Percentiles rank a stretch among this genome's conserved stretches.
phyloP scores from a whole-genome alignment of 2,329 filamentous ascomycete species.

The Scedosporium boydii region DNA sequence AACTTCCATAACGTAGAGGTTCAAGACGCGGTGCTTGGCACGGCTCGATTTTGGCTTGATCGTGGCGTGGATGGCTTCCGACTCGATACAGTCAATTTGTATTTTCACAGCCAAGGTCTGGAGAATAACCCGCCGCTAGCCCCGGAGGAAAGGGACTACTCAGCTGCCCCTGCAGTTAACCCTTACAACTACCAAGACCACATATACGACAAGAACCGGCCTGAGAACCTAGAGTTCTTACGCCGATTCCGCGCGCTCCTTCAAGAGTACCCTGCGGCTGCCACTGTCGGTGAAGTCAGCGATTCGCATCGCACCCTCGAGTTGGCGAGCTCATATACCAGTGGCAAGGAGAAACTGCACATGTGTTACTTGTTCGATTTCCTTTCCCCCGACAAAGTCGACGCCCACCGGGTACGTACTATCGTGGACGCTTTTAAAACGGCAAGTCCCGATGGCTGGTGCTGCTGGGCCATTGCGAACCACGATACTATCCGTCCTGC shows the following conservation, averaged over 20 bases:
- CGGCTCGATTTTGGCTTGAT: conserved; percentile 59
- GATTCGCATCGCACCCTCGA: neutral
- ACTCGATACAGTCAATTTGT: conserved; percentile 67
- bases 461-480: neutral
- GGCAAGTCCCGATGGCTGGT: neutral
- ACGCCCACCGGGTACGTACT: neutral
- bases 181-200: neutral
- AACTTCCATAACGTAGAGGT: conserved; percentile 47
- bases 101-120: conserved; percentile 18
- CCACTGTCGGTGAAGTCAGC: neutral
- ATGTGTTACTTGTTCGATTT: neutral
- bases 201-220: neutral
- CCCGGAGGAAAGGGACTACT: neutral
- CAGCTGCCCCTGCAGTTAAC: neutral
- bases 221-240: neutral
- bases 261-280: neutral
- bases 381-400: neutral
- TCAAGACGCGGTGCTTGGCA: neutral
- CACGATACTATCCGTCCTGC: neutral
- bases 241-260: neutral
- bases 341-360: neutral
- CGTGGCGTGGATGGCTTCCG: conserved; percentile 64
- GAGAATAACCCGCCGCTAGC: neutral
- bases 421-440: neutral
- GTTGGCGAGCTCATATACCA: neutral